phyloP scores from a whole-genome alignment of 1,139 yeast species.

The Geotrichum fermentans region DNA sequence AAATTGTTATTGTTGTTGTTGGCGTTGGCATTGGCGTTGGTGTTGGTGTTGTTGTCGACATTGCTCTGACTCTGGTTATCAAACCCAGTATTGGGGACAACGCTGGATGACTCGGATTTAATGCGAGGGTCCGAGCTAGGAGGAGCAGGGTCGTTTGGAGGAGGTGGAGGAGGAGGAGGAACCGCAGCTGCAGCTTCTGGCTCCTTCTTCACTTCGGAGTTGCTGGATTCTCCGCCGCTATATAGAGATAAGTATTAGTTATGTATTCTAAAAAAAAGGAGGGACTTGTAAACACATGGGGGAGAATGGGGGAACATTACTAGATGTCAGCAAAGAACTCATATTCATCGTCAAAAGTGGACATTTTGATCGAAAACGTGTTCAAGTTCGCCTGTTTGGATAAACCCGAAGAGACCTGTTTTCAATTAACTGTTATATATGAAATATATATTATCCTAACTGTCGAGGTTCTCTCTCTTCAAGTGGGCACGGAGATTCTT shows the following conservation, averaged over 20 bases:
- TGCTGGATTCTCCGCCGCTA: conserved; percentile 18
- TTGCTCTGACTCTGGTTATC: not conserved
- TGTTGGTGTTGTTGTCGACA: not conserved
- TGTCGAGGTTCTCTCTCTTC: conserved; percentile 7
- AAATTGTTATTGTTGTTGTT: not conserved
- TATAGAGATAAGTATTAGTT: conserved; percentile 14
- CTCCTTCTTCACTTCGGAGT: conserved; percentile 22
- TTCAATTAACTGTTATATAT: conserved; percentile 19
- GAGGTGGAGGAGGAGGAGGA: conserved; percentile 14
- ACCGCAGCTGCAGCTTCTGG: conserved; percentile 18
- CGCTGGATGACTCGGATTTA: conserved; percentile 7
- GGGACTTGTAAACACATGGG: conserved; percentile 6
- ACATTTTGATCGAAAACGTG: conserved; percentile 39
- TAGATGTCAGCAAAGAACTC: conserved; percentile 75
- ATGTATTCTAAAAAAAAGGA: conserved; percentile 9
- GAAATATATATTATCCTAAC: conserved; percentile 16
- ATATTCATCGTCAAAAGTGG: conserved; percentile 76
- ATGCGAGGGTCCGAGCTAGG: not conserved
- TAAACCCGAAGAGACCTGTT: conserved; percentile 14
- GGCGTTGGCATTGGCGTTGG: not conserved
- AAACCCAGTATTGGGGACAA: not conserved
- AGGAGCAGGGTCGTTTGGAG: not conserved
- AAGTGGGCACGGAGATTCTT: no score
- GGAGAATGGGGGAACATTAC: conserved; percentile 30
- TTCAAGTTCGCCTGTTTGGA: conserved; percentile 9